phyloP scores from a whole-genome alignment of 2,329 filamentous ascomycete species.

The Fusarium concolor region DNA sequence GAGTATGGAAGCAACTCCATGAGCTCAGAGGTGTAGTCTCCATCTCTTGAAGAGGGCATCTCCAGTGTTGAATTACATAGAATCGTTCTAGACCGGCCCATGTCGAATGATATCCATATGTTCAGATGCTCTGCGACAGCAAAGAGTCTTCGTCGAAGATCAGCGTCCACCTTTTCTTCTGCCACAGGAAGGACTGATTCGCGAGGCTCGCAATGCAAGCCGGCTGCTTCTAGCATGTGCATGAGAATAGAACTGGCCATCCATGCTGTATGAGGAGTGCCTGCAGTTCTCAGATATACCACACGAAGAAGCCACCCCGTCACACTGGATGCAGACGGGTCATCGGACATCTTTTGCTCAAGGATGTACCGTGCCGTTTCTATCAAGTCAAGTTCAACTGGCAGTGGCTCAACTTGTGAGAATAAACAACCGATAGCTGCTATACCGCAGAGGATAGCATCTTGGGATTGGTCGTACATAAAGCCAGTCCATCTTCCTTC shows the following conservation, averaged over 20 bases:
- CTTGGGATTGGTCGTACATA: conserved; percentile 31
- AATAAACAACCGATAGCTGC: conserved; percentile 66
- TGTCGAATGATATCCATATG: conserved; percentile 69
- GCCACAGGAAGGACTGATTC: conserved; percentile 44
- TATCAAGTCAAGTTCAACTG: conserved; percentile 59
- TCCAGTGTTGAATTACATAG: conserved; percentile 59
- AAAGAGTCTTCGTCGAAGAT: conserved; percentile 58
- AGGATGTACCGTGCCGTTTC: conserved; percentile 59
- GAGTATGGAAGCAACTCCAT: conserved; percentile 65
- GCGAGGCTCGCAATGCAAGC: conserved; percentile 56
- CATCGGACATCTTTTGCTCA: conserved; percentile 52
- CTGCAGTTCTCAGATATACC: conserved; percentile 64
- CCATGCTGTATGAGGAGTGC: conserved; percentile 65
- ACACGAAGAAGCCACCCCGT: conserved; percentile 65
- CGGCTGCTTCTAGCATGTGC: conserved; percentile 68
- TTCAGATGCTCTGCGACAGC: conserved; percentile 68
- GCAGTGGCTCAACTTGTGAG: conserved; percentile 56
- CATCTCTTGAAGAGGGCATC: conserved; percentile 53
- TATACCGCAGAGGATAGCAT: conserved; percentile 63
- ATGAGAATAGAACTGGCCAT: conserved; percentile 68
- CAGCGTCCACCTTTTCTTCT: conserved; percentile 48
- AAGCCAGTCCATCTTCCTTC: conserved; percentile 50
- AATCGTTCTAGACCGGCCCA: conserved; percentile 64
- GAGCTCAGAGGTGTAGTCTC: conserved; percentile 60
- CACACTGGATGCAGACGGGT: conserved; percentile 54